A percentile compares a stretch with the other conserved stretches of the same genome.
phyloP scores from a whole-genome alignment of 2,329 filamentous ascomycete species.

The Epicoccum nigrum region DNA sequence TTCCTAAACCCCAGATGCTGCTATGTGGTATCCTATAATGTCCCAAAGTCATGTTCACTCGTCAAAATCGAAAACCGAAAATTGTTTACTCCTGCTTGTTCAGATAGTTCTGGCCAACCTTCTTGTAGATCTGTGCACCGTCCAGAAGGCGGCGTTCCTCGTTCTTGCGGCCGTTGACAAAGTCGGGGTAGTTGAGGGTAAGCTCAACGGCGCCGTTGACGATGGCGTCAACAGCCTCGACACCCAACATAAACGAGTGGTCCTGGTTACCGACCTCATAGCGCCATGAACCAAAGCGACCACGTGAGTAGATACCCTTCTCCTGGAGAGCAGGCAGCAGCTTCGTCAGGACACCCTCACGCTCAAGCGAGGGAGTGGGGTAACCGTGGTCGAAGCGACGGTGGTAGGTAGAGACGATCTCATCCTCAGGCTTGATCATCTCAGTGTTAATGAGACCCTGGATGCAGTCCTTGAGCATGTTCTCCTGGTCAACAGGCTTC shows the following conservation, averaged over 20 bases:
- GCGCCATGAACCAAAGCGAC: slow-evolving; percentile 96
- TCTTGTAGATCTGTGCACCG: slow-evolving; percentile 62
- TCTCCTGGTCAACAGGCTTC: slow-evolving; percentile 90
- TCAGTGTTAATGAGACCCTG: slow-evolving; percentile 97
- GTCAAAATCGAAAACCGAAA: slow-evolving; percentile 13
- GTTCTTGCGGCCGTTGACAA: slow-evolving; percentile 82
- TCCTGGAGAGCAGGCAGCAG: slow-evolving; percentile 91
- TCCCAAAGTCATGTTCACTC: slow-evolving; percentile 17
- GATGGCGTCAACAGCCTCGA: slow-evolving; percentile 90
- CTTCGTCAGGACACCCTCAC: slow-evolving; percentile 91
- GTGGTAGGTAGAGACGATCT: slow-evolving; percentile 98
- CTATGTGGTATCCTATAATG: slow-evolving; percentile 21
- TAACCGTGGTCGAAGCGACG: slow-evolving; percentile 98
- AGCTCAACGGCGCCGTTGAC: slow-evolving; percentile 88
- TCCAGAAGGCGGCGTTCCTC: slow-evolving; percentile 67
- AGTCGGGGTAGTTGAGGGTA: slow-evolving; percentile 95
- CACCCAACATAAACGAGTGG: slow-evolving; percentile 96
- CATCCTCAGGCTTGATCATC: slow-evolving; percentile 88
- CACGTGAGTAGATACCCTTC: slow-evolving; percentile 91
- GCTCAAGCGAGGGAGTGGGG: slow-evolving; percentile 91
- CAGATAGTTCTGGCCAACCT: slow-evolving; percentile 19
- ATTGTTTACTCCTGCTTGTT: slow-evolving; percentile 19
- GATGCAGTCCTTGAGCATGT: slow-evolving; percentile 87
- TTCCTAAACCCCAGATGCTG: slow-evolving; percentile 17
- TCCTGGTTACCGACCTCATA: slow-evolving; percentile 98